phyloP scores from a whole-genome alignment of 1,139 yeast species.

The Suhomyces atakaporum region DNA sequence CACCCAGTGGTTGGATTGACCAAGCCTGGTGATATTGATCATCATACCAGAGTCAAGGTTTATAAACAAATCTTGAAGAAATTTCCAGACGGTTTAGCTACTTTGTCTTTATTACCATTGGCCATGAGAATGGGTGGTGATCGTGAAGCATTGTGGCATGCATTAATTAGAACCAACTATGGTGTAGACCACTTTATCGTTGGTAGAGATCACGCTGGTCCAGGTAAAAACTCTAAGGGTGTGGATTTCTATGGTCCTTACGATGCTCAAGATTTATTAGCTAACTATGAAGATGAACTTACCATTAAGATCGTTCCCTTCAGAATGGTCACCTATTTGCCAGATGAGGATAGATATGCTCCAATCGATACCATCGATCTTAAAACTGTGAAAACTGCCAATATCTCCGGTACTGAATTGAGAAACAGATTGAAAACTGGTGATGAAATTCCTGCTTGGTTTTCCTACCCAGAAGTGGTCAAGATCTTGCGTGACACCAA shows the following conservation, averaged over 20 bases:
- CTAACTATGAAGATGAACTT: constrained; percentile 71
- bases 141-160: constrained; percentile 98
- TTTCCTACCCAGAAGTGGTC: constrained; percentile 95
- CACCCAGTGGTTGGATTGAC: constrained; percentile 98
- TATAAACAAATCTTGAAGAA: constrained; percentile 89
- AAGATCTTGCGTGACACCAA: constrained; percentile 86
- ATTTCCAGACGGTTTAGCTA: constrained; percentile 92
- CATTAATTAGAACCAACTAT: constrained; percentile 91
- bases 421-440: constrained; percentile 88
- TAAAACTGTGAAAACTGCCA: constrained; percentile 75
- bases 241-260: constrained; percentile 96
- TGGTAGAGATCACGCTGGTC: constrained; percentile 98
- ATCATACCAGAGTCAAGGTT: constrained; percentile 94
- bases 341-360: constrained; percentile 92
- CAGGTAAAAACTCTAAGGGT: constrained; percentile 91
- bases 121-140: constrained; percentile 99
- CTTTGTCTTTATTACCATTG: constrained; percentile 81
- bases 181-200: constrained; percentile 98
- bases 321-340: constrained; percentile 95
- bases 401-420: constrained; percentile 93
- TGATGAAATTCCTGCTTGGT: constrained; percentile 91
- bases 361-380: constrained; percentile 89
- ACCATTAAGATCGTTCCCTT: constrained; percentile 86
- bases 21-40: constrained; percentile 97
- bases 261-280: constrained; percentile 91